Conservation (phyloP, 805 yeast species). For the Groenewaldozyma salmanticensis region DNA sequence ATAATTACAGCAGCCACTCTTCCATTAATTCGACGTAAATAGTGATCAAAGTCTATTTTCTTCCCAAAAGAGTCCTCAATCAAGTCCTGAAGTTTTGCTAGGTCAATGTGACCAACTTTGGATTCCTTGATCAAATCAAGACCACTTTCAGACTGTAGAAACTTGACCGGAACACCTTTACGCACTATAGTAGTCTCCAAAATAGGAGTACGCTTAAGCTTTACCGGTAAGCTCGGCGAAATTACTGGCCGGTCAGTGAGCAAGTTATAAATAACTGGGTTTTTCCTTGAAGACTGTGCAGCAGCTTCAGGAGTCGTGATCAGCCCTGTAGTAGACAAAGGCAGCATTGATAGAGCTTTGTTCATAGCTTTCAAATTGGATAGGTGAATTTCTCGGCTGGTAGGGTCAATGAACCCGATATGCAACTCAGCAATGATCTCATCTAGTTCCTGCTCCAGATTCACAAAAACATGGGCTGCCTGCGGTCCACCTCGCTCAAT, state of each 20-base stretch:
- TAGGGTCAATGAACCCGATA: constrained; percentile 43
- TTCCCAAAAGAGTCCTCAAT: constrained; percentile 75
- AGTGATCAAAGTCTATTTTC: constrained; percentile 53
- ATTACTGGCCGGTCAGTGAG: constrained; percentile 86
- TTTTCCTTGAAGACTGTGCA: constrained; percentile 40
- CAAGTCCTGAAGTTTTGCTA: constrained; percentile 46
- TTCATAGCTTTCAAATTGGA: constrained; percentile 60
- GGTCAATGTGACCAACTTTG: constrained; percentile 37
- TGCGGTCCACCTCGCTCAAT: constrained; percentile 61
- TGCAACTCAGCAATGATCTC: constrained; percentile 55
- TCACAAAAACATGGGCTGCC: constrained; percentile 74
- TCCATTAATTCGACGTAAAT: constrained; percentile 54
- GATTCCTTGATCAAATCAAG: constrained; percentile 34
- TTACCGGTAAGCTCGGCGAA: constrained; percentile 81
- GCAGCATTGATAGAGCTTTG: constrained; percentile 39
- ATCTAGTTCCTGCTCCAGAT: constrained; percentile 70
- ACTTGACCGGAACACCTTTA: constrained; percentile 56
- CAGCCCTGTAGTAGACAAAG: constrained; percentile 62
- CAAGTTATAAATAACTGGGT: constrained; percentile 84
- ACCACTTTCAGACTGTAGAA: constrained; percentile 29
- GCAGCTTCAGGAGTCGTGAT: constrained; percentile 80
- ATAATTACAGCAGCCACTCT: constrained; percentile 67
- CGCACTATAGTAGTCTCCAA: constrained; percentile 71
- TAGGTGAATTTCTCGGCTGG: constrained; percentile 45
- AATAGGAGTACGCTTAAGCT: constrained; percentile 45